Conservation (phyloP, 2,329 filamentous ascomycete genomes). For the Phialophora macrospora region DNA sequence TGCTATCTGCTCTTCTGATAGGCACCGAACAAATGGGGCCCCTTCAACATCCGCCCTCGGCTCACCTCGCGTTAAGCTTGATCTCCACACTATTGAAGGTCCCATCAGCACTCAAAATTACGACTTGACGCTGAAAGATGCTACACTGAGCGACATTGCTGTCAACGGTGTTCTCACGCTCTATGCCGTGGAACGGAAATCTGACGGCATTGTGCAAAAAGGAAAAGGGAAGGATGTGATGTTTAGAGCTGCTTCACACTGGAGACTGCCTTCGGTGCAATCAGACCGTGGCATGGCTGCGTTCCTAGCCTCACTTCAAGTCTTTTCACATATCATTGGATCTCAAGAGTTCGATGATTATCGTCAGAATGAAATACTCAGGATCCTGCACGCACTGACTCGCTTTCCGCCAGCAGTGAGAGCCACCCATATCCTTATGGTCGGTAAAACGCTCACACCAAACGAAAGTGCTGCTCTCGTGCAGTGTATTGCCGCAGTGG, state of each 20-base stretch:
- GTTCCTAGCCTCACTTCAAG: slow-evolving; percentile 45
- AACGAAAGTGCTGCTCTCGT: slow-evolving; percentile 44
- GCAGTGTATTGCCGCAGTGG: slow-evolving; percentile 42
- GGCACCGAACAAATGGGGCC: background rate
- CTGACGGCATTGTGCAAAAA: background rate
- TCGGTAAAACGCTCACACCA: slow-evolving; percentile 42
- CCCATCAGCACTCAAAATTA: slow-evolving; percentile 19
- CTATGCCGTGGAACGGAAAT: slow-evolving; percentile 21
- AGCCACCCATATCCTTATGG: slow-evolving; percentile 43
- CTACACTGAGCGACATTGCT: slow-evolving; percentile 16
- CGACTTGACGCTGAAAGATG: slow-evolving; percentile 17
- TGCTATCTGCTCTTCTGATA: slow-evolving; percentile 10
- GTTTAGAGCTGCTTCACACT: slow-evolving; percentile 20
- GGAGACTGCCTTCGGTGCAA: slow-evolving; percentile 12
- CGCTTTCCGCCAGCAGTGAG: slow-evolving; percentile 45
- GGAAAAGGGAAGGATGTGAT: slow-evolving; percentile 17
- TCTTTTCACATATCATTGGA: slow-evolving; percentile 40
- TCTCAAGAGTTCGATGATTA: slow-evolving; percentile 33
- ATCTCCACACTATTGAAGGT: slow-evolving; percentile 26
- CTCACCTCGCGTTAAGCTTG: background rate
- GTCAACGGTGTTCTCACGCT: slow-evolving; percentile 21
- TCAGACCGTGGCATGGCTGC: slow-evolving; percentile 45
- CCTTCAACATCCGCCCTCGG: background rate
- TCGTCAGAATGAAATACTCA: slow-evolving; percentile 42
- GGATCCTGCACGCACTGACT: slow-evolving; percentile 42